Evolutionary conservation across 306 rosid species (phyloP).

Genomic region (Purshia tridentata): DNA sequence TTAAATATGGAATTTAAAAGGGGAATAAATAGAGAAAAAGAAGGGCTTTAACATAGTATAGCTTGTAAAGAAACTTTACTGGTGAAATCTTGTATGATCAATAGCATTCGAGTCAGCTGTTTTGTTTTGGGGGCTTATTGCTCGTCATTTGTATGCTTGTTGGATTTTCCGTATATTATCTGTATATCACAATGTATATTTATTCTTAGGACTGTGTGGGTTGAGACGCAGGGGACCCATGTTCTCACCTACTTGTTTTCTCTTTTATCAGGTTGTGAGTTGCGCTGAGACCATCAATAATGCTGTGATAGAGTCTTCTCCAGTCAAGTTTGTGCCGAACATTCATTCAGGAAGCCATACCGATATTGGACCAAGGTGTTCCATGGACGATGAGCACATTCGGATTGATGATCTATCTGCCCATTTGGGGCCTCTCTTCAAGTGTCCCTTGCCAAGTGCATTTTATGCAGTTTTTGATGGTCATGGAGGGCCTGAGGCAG

Average conservation of each 20-base stretch:
- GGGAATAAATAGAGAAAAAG: background rate
- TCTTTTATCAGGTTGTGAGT: conserved; percentile 48
- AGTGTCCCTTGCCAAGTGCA: conserved; percentile 52
- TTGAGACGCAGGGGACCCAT: background rate
- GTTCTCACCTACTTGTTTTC: background rate
- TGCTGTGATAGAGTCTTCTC: conserved; percentile 44
- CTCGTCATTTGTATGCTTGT: background rate
- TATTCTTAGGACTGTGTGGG: background rate
- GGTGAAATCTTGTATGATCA: background rate
- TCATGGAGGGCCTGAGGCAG: conserved; percentile 93
- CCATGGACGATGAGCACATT: conserved; percentile 93
- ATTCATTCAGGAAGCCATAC: conserved; percentile 76
- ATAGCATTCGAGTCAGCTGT: background rate
- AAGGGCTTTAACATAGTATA: background rate
- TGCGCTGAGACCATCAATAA: conserved; percentile 51
- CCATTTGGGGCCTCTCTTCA: conserved; percentile 53
- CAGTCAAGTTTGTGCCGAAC: conserved; percentile 49
- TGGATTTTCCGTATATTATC: background rate
- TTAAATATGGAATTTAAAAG: background rate
- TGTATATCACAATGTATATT: background rate
- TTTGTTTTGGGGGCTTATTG: background rate
- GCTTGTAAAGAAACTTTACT: background rate
- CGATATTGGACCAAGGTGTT: conserved; percentile 65
- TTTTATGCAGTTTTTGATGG: conserved; percentile 96
- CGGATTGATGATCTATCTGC: conserved; percentile 73